Evolutionary conservation across 1,139 yeast genomes (phyloP).

Genomic region (Yamadazyma conglobata): DNA sequence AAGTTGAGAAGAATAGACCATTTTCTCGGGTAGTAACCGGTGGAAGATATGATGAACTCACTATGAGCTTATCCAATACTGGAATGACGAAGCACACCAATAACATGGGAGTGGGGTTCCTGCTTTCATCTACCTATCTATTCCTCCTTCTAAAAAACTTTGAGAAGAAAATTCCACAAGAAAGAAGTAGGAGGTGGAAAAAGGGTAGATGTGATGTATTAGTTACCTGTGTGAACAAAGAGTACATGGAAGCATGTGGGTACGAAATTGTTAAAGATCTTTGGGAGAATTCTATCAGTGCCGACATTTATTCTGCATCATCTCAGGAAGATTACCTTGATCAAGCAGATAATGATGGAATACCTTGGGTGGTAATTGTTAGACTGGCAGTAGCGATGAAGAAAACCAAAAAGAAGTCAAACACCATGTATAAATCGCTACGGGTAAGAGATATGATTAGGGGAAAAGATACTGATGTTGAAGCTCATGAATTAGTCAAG

Average conservation of each 20-base stretch:
- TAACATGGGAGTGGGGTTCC: conserved; percentile 78
- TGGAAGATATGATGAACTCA: conserved; percentile 82
- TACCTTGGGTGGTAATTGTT: conserved; percentile 69
- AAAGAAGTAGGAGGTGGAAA: conserved; percentile 25
- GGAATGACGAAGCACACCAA: conserved; percentile 19
- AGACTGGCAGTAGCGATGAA: conserved; percentile 49
- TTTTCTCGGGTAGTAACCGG: conserved; percentile 73
- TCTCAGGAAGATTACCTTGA: conserved; percentile 67
- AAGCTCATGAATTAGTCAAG: conserved; percentile 58
- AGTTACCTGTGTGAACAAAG: conserved; percentile 61
- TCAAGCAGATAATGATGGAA: conserved; percentile 65
- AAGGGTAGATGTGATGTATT: conserved; percentile 71
- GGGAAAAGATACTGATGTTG: conserved; percentile 66
- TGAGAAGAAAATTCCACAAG: conserved; percentile 21
- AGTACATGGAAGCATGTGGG: conserved; percentile 54
- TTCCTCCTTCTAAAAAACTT: conserved; percentile 41
- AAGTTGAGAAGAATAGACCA: conserved; percentile 41
- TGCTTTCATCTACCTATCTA: conserved; percentile 46
- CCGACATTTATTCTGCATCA: conserved; percentile 52
- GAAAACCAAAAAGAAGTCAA: conserved; percentile 31
- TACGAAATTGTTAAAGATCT: conserved; percentile 57
- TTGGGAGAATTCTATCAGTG: conserved; percentile 70
- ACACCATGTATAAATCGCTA: conserved; percentile 59
- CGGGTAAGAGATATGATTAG: conserved; percentile 61
- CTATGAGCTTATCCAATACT: conserved; percentile 32